Evolutionary conservation across 345 rosid genomes (phyloP).

Genomic region (Laguncularia racemosa): DNA sequence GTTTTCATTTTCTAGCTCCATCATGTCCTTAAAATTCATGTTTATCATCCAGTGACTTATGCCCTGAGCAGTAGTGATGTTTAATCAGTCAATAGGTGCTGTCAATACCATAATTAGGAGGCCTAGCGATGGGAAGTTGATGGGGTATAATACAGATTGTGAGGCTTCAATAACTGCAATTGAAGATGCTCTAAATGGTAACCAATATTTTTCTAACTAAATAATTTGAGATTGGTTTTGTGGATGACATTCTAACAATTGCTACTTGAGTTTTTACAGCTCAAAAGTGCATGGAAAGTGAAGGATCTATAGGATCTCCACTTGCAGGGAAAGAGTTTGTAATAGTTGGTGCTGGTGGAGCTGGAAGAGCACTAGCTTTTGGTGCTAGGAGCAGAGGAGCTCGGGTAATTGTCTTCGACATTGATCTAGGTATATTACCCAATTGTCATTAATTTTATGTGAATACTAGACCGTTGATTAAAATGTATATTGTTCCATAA

Average conservation of each 20-base stretch:
- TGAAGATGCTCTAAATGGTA: constrained; percentile 56
- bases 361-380: constrained; percentile 61
- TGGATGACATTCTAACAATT: not conserved
- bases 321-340: constrained; percentile 45
- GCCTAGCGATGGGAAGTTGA: constrained; percentile 39
- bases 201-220: not conserved
- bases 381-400: constrained; percentile 55
- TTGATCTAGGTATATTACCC: constrained; percentile 32
- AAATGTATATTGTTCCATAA: no score
- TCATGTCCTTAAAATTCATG: not conserved
- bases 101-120: constrained; percentile 46
- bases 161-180: constrained; percentile 44
- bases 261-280: constrained; percentile 12
- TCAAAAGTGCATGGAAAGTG: constrained; percentile 9
- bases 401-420: constrained; percentile 39
- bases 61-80: not conserved
- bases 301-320: constrained; percentile 16
- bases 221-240: not conserved
- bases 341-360: constrained; percentile 60
- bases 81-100: constrained; percentile 39
- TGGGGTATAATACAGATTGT: constrained; percentile 46
- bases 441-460: not conserved
- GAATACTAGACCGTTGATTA: no score
- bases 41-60: not conserved
- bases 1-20: no score